These are phyloP conservation scores for Globisporangium carolinianum DNA, from an alignment of 352 stramenopile genomes.

Conservation along the genomic window DNA sequence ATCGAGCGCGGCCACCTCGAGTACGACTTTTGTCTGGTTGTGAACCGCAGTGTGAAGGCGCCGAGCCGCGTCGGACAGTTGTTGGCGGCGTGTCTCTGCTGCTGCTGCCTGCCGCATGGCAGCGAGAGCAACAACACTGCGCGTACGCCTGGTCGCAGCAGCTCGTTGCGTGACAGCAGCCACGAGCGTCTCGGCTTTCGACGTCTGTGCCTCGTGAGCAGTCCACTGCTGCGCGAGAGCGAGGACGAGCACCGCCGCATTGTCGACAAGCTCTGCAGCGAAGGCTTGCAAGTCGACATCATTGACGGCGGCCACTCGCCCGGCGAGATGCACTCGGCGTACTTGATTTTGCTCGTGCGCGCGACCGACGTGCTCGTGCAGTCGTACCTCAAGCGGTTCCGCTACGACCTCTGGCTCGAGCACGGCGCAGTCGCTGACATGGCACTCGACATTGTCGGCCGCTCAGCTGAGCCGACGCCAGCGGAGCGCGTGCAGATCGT, in stretches of 20 bases:
- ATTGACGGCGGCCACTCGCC: slow-evolving; percentile 79
- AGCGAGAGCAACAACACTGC: slow-evolving; percentile 1
- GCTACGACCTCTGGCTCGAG: slow-evolving; percentile 70
- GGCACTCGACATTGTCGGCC: slow-evolving; percentile 57
- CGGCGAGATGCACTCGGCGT: slow-evolving; percentile 76
- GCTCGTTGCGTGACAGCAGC: slow-evolving; percentile 22
- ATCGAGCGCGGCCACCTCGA: slow-evolving; percentile 46
- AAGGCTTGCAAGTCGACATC: slow-evolving; percentile 75
- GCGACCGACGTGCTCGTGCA: slow-evolving; percentile 54
- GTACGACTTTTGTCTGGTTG: slow-evolving; percentile 82
- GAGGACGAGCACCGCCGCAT: slow-evolving; percentile 80
- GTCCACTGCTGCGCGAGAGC: slow-evolving; percentile 42
- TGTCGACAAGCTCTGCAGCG: slow-evolving; percentile 62
- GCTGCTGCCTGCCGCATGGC: slow-evolving; percentile 20
- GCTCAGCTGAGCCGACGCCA: slow-evolving; percentile 52
- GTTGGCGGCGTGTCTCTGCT: slow-evolving; percentile 26
- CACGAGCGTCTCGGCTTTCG: slow-evolving; percentile 54
- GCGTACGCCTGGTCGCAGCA: too few species aligned
- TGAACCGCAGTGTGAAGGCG: slow-evolving; percentile 54
- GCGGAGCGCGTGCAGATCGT: slow-evolving; percentile 83
- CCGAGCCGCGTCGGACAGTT: slow-evolving; percentile 24
- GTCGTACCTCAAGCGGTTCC: slow-evolving; percentile 56
- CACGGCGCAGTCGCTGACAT: slow-evolving; percentile 76
- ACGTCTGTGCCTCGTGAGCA: slow-evolving; percentile 52
- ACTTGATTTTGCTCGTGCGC: slow-evolving; percentile 67